These are phyloP conservation scores for Exophiala alcalophila DNA, from an alignment of 2,329 filamentous ascomycete genomes.

Conservation along the genomic window DNA sequence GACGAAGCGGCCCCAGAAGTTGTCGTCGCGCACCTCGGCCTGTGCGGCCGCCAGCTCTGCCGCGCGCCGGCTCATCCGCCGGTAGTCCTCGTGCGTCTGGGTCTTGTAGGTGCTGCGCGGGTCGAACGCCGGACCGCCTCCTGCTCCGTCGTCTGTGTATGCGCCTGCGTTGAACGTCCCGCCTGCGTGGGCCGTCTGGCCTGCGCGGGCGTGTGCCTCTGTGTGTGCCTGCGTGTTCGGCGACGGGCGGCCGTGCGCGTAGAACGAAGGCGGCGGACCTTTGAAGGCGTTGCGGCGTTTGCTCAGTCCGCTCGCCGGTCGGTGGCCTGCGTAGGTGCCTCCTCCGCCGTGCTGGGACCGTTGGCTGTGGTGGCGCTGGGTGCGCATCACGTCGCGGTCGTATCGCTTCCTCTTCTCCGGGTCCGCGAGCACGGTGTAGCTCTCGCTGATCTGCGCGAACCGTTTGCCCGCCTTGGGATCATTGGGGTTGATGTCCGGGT, in stretches of 20 bases:
- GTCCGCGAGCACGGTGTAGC: conserved; percentile 73
- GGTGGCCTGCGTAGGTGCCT: conserved; percentile 34
- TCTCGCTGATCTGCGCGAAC: conserved; percentile 81
- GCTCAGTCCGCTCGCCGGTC: conserved; percentile 77
- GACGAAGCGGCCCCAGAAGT: conserved; percentile 38
- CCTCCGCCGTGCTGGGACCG: conserved; percentile 35
- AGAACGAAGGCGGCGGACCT: conserved; percentile 88
- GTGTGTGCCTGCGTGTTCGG: conserved; percentile 65
- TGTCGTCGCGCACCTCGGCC: conserved; percentile 37
- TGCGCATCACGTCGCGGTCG: conserved; percentile 59
- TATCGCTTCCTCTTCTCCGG: conserved; percentile 73
- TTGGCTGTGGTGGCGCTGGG: conserved; percentile 34
- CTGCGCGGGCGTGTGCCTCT: conserved; percentile 57
- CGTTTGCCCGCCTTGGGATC: conserved; percentile 69
- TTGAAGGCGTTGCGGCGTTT: conserved; percentile 71
- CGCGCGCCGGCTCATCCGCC: conserved; percentile 46
- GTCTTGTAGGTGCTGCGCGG: conserved; percentile 68
- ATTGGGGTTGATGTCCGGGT: conserved; percentile 82
- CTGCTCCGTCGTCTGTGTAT: conserved; percentile 36
- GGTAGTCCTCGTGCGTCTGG: conserved; percentile 61
- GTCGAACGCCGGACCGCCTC: conserved; percentile 62
- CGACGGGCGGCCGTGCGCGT: conserved; percentile 58
- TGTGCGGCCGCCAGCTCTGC: conserved; percentile 36
- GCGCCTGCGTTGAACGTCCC: conserved; percentile 25
- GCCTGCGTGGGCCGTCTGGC: conserved; percentile 14